Evolutionary conservation across 805 yeast species (phyloP).

Genomic region (Zygoascus flipseniorum): DNA sequence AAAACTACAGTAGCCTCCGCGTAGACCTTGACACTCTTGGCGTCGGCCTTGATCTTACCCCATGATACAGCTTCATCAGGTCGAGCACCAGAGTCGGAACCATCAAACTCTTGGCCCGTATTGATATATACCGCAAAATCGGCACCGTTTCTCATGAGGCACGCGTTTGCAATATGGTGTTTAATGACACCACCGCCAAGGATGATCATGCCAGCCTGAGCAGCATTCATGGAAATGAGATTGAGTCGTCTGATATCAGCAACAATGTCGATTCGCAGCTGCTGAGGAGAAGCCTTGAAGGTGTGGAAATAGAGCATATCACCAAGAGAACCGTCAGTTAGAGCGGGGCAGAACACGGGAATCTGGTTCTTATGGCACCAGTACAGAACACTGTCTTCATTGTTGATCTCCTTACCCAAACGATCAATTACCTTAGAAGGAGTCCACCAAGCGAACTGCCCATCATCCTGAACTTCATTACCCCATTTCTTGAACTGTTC

Average conservation of each 20-base stretch:
- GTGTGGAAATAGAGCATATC: slow-evolving; percentile 99
- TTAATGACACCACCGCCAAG: slow-evolving; percentile 95
- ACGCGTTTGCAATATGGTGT: slow-evolving; percentile 97
- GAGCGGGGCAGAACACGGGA: slow-evolving; percentile 94
- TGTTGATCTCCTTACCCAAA: slow-evolving; percentile 89
- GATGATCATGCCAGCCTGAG: slow-evolving; percentile 89
- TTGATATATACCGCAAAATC: slow-evolving; percentile 95
- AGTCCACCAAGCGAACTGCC: slow-evolving; percentile 66
- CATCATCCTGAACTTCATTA: slow-evolving; percentile 48
- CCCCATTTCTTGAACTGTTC: slow-evolving; percentile 49
- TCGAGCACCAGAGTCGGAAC: slow-evolving; percentile 98
- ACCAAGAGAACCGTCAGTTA: slow-evolving; percentile 97
- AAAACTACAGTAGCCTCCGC: slow-evolving; percentile 93
- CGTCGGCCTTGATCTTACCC: slow-evolving; percentile 98
- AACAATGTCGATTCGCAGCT: slow-evolving; percentile 84
- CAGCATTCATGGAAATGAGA: slow-evolving; percentile 91
- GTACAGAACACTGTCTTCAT: slow-evolving; percentile 86
- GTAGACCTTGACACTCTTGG: slow-evolving; percentile 81
- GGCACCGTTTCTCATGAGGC: slow-evolving; percentile 98
- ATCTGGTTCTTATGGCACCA: slow-evolving; percentile 98
- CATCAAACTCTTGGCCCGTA: slow-evolving; percentile 98
- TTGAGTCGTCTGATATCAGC: slow-evolving; percentile 88
- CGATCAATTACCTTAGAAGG: slow-evolving; percentile 91
- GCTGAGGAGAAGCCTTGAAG: slow-evolving; percentile 85
- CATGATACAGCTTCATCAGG: slow-evolving; percentile 98